Base-by-base conservation (phyloP, 441 rosid species). In the Populus hybrid region DNA sequence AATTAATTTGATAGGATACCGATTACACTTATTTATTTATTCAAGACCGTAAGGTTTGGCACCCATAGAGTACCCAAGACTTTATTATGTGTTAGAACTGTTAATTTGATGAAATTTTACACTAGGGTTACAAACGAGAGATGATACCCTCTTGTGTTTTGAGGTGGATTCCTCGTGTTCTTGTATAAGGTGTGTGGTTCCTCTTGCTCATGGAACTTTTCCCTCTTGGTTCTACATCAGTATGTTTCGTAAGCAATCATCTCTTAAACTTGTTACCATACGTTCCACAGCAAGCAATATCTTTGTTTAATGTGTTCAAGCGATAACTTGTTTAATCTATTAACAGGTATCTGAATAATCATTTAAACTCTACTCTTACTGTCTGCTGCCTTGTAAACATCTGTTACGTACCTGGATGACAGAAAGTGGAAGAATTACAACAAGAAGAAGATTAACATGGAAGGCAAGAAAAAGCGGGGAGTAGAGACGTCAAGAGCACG, bases 321-420 rank as follows among this genome's bases (percentile, higher is more conserved):
- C 21, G 16, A 12, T 63, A 35, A 76, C 28, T 69, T 79, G 30
- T 38, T 72, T 32, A 1, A 36, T 79, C 69, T 78, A 40, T 42
- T 77, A 21, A 81, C 89, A 96, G 98, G 92, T 96, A 92, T 81
- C 79, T 86, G 79, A 87, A 81, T 74, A 88, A 84, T 83, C 92
- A 90, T 83, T 77, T 96, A 79, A 82, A 90, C 18, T 89, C 91
- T 23, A 83, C 91, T 65, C 91, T 96, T 77, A 90, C 91, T 1
- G 85, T 96, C 69, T 71, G 84, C 59, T 90, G 92, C 95, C 90
- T 40, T 80, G 82, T 63, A 63, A 64, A 18, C 84, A 72, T 67
- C 85, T 94, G 66, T 35, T 35, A 35, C 38, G 38, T 36, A 36
- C 9, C 38, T 36, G 9, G 38, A 35, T 35, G 8, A 28, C 30